Evolutionary conservation across 441 rosid genomes (phyloP).

Genomic region (Syzygium malaccense): DNA sequence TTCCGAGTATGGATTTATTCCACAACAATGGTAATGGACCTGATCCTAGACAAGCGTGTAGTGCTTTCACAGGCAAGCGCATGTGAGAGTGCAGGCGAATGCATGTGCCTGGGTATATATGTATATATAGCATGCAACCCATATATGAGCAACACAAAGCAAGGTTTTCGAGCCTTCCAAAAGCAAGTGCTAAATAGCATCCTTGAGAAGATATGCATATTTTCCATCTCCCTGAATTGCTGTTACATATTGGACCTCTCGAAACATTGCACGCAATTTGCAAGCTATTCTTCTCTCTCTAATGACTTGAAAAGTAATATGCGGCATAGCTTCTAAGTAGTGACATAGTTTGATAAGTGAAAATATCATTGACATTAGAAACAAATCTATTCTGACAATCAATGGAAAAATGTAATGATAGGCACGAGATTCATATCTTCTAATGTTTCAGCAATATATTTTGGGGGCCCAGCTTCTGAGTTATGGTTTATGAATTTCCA

Average conservation of each 20-base stretch:
- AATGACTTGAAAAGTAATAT: not conserved
- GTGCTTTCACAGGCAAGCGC: not conserved
- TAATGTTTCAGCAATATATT: not conserved
- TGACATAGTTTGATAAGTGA: not conserved
- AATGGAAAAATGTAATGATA: not conserved
- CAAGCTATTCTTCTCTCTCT: not conserved
- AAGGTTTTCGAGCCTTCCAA: not conserved
- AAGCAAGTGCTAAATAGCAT: not conserved
- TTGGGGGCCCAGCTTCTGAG: not conserved
- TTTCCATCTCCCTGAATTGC: not conserved
- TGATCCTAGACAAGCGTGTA: not conserved
- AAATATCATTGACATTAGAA: not conserved
- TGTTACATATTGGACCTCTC: not conserved
- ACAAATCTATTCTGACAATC: not conserved
- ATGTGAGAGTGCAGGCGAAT: not conserved
- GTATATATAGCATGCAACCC: not conserved
- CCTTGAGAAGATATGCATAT: not conserved
- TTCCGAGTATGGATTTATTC: not conserved
- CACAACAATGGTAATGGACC: not conserved
- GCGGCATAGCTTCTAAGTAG: not conserved
- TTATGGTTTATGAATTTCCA: not conserved
- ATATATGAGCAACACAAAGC: not conserved
- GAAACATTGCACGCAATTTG: not conserved
- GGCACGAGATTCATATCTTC: not conserved
- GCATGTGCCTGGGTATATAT: not conserved